Conservation (phyloP, 192 early-diverging fungal species). For the Umbelopsis ramanniana region DNA sequence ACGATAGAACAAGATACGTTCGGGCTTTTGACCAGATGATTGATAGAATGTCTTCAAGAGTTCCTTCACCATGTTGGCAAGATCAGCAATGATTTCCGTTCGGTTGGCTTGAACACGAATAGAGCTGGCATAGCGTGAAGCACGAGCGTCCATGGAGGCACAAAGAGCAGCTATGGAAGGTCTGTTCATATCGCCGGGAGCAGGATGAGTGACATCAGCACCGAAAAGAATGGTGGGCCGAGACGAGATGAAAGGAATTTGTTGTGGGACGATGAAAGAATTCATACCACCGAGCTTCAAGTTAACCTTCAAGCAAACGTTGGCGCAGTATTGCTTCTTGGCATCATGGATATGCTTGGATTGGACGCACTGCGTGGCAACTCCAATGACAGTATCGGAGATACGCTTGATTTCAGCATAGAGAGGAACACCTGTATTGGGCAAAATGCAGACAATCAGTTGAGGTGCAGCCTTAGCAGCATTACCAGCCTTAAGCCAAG, state of each 20-base stretch:
- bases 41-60: constrained; percentile 71
- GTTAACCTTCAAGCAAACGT: constrained; percentile 94
- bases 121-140: constrained; percentile 63
- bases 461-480: constrained; percentile 70
- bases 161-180: constrained; percentile 83
- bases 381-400: constrained; percentile 85
- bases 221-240: constrained; percentile 86
- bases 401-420: constrained; percentile 91
- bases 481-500: constrained; percentile 70
- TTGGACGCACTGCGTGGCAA: constrained; percentile 92
- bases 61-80: constrained; percentile 67
- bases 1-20: constrained; percentile 84
- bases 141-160: constrained; percentile 68
- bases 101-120: constrained; percentile 71
- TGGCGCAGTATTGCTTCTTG: constrained; percentile 93
- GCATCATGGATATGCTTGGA: constrained; percentile 74
- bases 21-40: constrained; percentile 70
- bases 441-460: constrained; percentile 83
- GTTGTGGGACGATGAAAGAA: constrained; percentile 58
- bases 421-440: constrained; percentile 75
- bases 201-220: constrained; percentile 88
- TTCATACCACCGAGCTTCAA: constrained; percentile 93
- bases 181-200: constrained; percentile 64
- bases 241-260: constrained; percentile 73
- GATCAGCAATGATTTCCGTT: constrained; percentile 72